Evolutionary conservation across 2,329 filamentous ascomycete species (phyloP).

Genomic region (Fusarium globosum): DNA sequence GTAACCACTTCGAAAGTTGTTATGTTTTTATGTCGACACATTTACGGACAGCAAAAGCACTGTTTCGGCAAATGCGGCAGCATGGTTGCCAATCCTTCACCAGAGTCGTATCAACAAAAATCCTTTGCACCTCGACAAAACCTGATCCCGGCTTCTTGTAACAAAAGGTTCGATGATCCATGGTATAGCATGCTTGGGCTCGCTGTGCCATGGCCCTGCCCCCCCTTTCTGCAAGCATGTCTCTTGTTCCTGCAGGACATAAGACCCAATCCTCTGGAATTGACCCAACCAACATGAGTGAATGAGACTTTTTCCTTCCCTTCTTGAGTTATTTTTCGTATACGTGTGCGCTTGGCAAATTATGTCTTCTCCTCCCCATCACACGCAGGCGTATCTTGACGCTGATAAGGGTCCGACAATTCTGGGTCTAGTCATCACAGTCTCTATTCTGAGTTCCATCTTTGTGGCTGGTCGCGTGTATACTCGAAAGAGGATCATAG

Average conservation of each 20-base stretch:
- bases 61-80: background rate
- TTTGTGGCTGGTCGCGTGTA: conserved; percentile 26
- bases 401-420: conserved; percentile 30
- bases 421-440: conserved; percentile 11
- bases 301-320: background rate
- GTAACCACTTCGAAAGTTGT: background rate
- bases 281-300: background rate
- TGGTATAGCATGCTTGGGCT: background rate
- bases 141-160: background rate
- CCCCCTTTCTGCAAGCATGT: background rate
- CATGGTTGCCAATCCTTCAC: background rate
- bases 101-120: background rate
- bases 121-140: background rate
- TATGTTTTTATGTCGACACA: background rate
- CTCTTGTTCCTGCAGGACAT: background rate
- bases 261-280: background rate
- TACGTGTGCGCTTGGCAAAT: background rate
- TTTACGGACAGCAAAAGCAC: background rate
- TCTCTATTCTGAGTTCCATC: conserved; percentile 21
- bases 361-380: conserved; percentile 14
- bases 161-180: background rate
- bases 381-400: conserved; percentile 20
- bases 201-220: background rate
- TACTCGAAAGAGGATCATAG: conserved; percentile 28
- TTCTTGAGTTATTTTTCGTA: background rate